phyloP scores from a whole-genome alignment of 2,329 filamentous ascomycete species.

The Fusarium sp. region DNA sequence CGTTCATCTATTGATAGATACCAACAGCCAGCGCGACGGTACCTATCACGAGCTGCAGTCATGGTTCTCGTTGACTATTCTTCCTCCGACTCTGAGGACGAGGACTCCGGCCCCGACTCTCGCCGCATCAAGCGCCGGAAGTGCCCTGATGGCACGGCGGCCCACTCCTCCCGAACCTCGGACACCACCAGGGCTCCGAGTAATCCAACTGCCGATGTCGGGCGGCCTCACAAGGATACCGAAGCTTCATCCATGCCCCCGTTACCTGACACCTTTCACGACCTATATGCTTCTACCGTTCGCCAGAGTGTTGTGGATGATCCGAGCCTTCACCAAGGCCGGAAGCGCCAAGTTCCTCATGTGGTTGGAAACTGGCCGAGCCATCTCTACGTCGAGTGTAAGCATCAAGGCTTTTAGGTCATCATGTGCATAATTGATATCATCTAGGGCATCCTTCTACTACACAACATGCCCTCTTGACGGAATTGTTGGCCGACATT shows the following conservation, averaged over 20 bases:
- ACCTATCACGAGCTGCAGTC: background rate
- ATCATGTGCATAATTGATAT: background rate
- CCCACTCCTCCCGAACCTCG: constrained; percentile 26
- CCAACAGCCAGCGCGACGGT: background rate
- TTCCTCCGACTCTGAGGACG: constrained; percentile 38
- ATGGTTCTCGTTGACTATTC: constrained; percentile 76
- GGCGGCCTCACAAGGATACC: constrained; percentile 2
- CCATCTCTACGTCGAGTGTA: constrained; percentile 94
- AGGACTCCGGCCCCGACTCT: constrained; percentile 34
- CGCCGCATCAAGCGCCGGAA: constrained; percentile 52
- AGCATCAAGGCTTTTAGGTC: constrained; percentile 47
- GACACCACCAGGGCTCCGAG: background rate
- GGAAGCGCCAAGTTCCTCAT: constrained; percentile 85
- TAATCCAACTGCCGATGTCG: constrained; percentile 1
- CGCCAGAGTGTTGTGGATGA: constrained; percentile 84
- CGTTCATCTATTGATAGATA: background rate
- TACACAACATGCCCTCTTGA: constrained; percentile 60
- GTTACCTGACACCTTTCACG: constrained; percentile 83
- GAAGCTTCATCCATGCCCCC: constrained; percentile 67
- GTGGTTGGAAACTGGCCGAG: constrained; percentile 91
- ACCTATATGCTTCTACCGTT: constrained; percentile 87
- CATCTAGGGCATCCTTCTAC: constrained; percentile 64
- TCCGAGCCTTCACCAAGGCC: constrained; percentile 84
- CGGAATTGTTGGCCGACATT: constrained; percentile 53
- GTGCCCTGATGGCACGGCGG: constrained; percentile 33